Base-by-base conservation (phyloP, 2,329 filamentous ascomycete genomes). In the Ceratocystis alfenasii region DNA sequence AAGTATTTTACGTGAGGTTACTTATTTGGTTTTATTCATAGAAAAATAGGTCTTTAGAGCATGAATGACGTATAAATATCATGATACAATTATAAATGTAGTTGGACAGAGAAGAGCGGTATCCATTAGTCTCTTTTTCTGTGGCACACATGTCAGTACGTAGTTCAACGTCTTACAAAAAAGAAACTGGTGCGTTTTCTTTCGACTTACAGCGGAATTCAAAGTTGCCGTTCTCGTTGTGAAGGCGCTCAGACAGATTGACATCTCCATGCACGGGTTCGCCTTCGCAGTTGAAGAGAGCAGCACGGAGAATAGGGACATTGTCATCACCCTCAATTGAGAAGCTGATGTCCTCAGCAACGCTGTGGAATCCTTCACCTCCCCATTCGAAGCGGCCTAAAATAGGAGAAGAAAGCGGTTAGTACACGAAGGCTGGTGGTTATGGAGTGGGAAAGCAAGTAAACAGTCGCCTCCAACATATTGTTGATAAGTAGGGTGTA, bases 171-270 rank as follows among this genome's bases (percentile, higher is more conserved):
- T 28, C 17, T 33, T 25, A n/a, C 15, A 20, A 15, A 33, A n/a
- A 17, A 17, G 55, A 36, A 8, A 36, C 12, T 33, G n/a, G 55
- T 5, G 36, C 36, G 12, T 17, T 1, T n/a, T 59, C 6, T 1
- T n/a, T 36, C 6, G 25, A 46, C 73, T 66, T 70, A 75, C 73
- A 61, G 20, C 25, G 48, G 61, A 75, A 78, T 65, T 68, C 63
- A 67, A 83, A 75, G 1, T 67, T 33, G n/a, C 83, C 83, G 69
- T 81, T 71, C 22, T 78, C 70, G 73, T 85, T 85, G 67, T 73
- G 72, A 65, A 86, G 76, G 67, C 79, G 75, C 77, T 84, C 81
- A 2, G 77, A 72, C 5, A 86, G 77, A 75, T 86, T 85, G 69
- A 85, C 69, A 69, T 85, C 77, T 46, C 76, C 73, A 5, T 72